A percentile compares a stretch with the other conserved stretches of the same genome.
These are phyloP conservation scores for Clonostachys sp. DNA, from an alignment of 2,329 filamentous ascomycete genomes.

Conservation along the genomic window DNA sequence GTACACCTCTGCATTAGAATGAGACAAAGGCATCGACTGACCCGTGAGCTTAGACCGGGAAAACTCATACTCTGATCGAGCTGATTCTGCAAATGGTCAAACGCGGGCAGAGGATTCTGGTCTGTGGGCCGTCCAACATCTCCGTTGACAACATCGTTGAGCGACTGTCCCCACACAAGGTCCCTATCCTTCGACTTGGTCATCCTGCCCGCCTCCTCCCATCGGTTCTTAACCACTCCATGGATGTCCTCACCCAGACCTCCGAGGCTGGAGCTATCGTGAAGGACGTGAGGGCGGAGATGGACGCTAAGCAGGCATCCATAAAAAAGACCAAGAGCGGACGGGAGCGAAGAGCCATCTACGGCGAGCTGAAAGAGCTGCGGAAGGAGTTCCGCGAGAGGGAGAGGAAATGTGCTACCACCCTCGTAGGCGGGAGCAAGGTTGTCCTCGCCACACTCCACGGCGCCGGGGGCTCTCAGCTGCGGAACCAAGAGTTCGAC, in stretches of 20 bases:
- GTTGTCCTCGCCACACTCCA: slow-evolving; percentile 92
- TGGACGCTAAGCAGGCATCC: slow-evolving; percentile 85
- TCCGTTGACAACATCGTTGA: slow-evolving; percentile 98
- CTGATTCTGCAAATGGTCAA: slow-evolving; percentile 86
- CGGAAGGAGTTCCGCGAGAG: slow-evolving; percentile 84
- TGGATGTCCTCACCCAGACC: slow-evolving; percentile 86
- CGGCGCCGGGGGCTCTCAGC: slow-evolving; percentile 80
- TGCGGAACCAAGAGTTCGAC: slow-evolving; percentile 79
- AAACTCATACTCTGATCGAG: slow-evolving; percentile 94
- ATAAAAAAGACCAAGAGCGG: slow-evolving; percentile 84
- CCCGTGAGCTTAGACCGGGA: slow-evolving; percentile 62
- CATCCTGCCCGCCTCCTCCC: slow-evolving; percentile 89
- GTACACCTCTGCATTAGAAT: no score
- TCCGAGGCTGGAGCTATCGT: slow-evolving; percentile 89
- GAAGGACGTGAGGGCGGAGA: slow-evolving; percentile 83
- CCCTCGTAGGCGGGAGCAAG: slow-evolving; percentile 70
- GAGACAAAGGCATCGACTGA: no score
- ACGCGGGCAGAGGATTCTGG: slow-evolving; percentile 69
- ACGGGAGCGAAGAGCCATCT: slow-evolving; percentile 75
- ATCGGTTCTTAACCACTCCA: slow-evolving; percentile 80
- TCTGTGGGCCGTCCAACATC: slow-evolving; percentile 96
- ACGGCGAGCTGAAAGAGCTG: slow-evolving; percentile 77
- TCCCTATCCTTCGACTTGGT: slow-evolving; percentile 84
- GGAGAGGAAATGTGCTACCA: slow-evolving; percentile 75
- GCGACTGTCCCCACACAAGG: slow-evolving; percentile 75